phyloP scores from a whole-genome alignment of 306 rosid species.

The Oxytropis ochrocephala region DNA sequence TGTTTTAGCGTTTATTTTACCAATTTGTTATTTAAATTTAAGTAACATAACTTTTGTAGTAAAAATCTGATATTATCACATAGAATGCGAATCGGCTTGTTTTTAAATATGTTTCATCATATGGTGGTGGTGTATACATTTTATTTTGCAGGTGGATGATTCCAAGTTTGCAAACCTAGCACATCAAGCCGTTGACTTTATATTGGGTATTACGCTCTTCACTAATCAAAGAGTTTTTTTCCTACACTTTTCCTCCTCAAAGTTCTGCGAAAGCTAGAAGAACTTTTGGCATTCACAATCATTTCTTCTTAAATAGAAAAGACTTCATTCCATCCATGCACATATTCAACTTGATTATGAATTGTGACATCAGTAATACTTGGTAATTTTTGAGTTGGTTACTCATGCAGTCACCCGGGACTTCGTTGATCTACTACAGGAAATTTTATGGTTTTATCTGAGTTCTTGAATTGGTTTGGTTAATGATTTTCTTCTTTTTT shows the following conservation, averaged over 20 bases:
- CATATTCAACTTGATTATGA: not conserved
- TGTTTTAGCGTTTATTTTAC: not conserved
- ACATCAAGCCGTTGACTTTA: constrained; percentile 87
- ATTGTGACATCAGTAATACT: not conserved
- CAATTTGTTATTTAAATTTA: not conserved
- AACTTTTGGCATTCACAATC: not conserved
- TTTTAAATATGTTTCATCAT: not conserved
- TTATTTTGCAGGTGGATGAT: constrained; percentile 50
- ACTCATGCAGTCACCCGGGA: not conserved
- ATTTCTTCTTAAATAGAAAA: not conserved
- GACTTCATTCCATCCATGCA: not conserved
- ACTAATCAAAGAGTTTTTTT: not conserved
- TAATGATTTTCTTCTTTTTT: not conserved
- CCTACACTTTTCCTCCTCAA: not conserved
- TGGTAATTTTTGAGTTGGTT: not conserved
- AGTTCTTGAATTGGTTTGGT: not conserved
- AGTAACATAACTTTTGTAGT: not conserved
- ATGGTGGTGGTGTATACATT: not conserved
- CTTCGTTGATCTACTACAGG: not conserved
- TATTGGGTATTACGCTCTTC: constrained; percentile 46
- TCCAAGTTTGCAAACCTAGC: constrained; percentile 63
- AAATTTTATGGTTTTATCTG: not conserved
- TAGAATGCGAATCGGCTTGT: not conserved
- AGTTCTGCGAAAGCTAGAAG: not conserved
- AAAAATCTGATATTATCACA: not conserved